phyloP scores from a whole-genome alignment of 2,329 filamentous ascomycete species.

The Fusarium bactridioides region DNA sequence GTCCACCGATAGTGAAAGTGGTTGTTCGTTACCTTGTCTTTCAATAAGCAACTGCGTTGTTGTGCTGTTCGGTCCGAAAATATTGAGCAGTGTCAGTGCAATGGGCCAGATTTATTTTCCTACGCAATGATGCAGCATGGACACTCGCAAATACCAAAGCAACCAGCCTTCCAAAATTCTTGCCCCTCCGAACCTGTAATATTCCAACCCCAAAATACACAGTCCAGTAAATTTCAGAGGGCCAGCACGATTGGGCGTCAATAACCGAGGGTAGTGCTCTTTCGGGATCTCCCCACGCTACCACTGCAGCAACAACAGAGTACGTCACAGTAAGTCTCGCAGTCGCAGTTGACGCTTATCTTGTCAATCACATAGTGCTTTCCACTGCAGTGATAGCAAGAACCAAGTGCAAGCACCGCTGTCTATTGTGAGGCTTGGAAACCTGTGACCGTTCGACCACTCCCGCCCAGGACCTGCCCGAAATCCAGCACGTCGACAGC shows the following conservation, averaged over 20 bases:
- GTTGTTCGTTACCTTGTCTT: background rate
- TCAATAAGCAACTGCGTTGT: background rate
- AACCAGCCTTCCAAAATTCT: background rate
- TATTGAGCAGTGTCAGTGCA: background rate
- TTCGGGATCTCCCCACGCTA: background rate
- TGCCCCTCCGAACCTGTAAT: no score
- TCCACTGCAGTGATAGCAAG: background rate
- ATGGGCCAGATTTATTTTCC: background rate
- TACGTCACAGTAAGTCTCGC: background rate
- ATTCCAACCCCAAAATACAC: background rate
- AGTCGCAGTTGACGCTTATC: background rate
- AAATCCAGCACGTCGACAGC: no score
- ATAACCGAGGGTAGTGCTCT: background rate
- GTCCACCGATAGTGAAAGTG: background rate
- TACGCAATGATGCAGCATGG: background rate
- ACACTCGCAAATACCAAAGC: background rate
- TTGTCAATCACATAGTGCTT: background rate
- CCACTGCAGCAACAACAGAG: background rate
- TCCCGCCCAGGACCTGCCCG: background rate
- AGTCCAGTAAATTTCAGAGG: background rate
- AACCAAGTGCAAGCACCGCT: background rate
- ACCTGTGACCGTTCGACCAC: background rate
- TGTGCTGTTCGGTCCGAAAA: background rate
- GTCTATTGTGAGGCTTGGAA: background rate
- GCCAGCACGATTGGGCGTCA: background rate